Conservation (phyloP, 2,329 filamentous ascomycete species). For the Trichoderma guizhouense region DNA sequence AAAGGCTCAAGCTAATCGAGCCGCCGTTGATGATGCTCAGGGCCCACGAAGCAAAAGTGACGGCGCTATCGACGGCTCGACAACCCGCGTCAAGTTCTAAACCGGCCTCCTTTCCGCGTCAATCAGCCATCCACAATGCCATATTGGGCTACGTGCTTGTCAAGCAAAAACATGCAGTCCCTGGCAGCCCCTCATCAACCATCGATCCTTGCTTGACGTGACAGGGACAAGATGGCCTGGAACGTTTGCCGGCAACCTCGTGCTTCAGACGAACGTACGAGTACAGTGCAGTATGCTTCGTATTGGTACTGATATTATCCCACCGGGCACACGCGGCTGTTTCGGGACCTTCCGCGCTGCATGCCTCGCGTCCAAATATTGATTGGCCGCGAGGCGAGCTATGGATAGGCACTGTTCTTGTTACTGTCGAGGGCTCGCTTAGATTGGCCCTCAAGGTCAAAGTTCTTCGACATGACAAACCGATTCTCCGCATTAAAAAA, state of each 20-base stretch:
- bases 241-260: not conserved
- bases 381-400: not conserved
- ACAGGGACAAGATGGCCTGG: not conserved
- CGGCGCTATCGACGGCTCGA: conserved; percentile 9
- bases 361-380: not conserved
- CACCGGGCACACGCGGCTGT: not conserved
- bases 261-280: not conserved
- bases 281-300: not conserved
- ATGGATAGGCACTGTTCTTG: not conserved
- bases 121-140: not conserved
- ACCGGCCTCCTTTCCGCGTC: not conserved
- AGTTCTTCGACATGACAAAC: not conserved
- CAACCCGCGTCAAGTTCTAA: conserved; percentile 3
- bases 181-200: conserved; percentile 4
- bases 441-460: not conserved
- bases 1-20: conserved; percentile 9
- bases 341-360: not conserved
- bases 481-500: not conserved
- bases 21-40: not conserved
- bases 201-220: not conserved
- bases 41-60: conserved; percentile 1
- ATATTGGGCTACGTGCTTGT: not conserved
- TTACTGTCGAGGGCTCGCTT: not conserved
- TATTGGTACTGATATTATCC: not conserved
- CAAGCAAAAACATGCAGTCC: not conserved